Percentiles rank a stretch among this genome's conserved stretches.
Evolutionary conservation across 2,329 filamentous ascomycete genomes (phyloP).

Genomic region (Xylaria sp.): DNA sequence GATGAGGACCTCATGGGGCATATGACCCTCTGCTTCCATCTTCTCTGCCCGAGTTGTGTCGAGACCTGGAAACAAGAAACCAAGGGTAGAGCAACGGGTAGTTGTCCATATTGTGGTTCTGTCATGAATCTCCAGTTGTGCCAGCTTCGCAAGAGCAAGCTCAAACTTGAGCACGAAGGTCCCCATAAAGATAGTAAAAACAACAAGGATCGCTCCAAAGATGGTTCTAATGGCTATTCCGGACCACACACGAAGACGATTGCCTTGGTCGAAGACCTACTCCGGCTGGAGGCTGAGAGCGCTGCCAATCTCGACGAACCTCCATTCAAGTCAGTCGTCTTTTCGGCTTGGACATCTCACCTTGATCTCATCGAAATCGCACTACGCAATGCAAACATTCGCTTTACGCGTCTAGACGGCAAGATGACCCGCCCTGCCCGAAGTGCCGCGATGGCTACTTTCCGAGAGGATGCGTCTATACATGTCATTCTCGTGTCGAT

Average conservation of each 20-base stretch:
- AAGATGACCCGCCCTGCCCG: slow-evolving; percentile 75
- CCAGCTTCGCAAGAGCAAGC: slow-evolving; percentile 59
- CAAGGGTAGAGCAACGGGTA: slow-evolving; percentile 40
- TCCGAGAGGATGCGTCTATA: slow-evolving; percentile 65
- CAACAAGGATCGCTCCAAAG: slow-evolving; percentile 37
- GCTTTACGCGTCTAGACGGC: slow-evolving; percentile 79
- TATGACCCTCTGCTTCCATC: slow-evolving; percentile 82
- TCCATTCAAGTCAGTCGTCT: slow-evolving; percentile 88
- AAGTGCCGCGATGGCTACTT: slow-evolving; percentile 67
- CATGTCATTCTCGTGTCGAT: slow-evolving; percentile 87
- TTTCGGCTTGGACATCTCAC: slow-evolving; percentile 93
- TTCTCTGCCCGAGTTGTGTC: slow-evolving; percentile 74
- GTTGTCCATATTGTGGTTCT: slow-evolving; percentile 64
- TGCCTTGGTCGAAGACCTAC: slow-evolving; percentile 70
- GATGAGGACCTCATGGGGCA: slow-evolving; percentile 65
- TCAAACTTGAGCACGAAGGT: slow-evolving; percentile 52
- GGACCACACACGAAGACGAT: slow-evolving; percentile 91
- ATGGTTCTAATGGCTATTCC: slow-evolving; percentile 63
- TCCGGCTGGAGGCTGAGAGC: slow-evolving; percentile 59
- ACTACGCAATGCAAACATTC: slow-evolving; percentile 60
- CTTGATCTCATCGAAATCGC: slow-evolving; percentile 87
- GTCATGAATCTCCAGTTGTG: slow-evolving; percentile 61
- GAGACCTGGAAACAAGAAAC: slow-evolving; percentile 52
- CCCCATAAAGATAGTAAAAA: slow-evolving; percentile 38
- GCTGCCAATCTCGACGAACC: slow-evolving; percentile 56